Percentiles rank a stretch among this genome's conserved stretches.
Evolutionary conservation across 139 green algal genomes (phyloP).

Genomic region (Chlamydomonas sphaeroides): DNA sequence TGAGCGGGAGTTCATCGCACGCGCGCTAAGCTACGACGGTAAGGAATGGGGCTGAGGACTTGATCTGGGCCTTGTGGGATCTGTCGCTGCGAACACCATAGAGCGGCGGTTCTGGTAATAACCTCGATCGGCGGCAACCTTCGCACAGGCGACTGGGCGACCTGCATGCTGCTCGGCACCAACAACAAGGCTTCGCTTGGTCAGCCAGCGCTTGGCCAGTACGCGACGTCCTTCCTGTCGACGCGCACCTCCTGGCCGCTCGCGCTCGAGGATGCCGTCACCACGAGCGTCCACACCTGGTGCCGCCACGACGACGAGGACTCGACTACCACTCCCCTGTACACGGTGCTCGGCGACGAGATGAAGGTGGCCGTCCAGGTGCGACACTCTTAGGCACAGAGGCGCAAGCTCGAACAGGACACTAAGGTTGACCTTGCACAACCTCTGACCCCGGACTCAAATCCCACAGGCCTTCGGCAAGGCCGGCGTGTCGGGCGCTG

Average conservation of each 20-base stretch:
- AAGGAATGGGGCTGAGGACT: neutral
- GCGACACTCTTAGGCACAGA: neutral
- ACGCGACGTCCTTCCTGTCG: neutral
- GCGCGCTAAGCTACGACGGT: slow-evolving; percentile 3
- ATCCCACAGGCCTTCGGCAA: slow-evolving; percentile 10
- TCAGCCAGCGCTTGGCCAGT: neutral
- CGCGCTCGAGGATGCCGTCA: neutral
- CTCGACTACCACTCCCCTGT: neutral
- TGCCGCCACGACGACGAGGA: slow-evolving; percentile 5
- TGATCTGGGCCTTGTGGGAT: no score
- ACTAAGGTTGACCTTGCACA: no score
- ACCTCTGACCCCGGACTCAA: no score
- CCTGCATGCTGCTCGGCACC: neutral
- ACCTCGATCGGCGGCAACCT: neutral
- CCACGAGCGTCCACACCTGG: neutral
- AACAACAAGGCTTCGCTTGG: neutral
- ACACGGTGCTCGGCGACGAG: neutral
- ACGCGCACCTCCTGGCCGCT: neutral
- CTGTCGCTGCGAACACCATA: no score
- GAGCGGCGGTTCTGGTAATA: no score
- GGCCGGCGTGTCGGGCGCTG: neutral
- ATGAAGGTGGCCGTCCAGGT: slow-evolving; percentile 4
- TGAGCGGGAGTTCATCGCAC: neutral
- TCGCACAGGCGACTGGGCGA: neutral
- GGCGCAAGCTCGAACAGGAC: no score